Conservation (phyloP, 805 yeast genomes). For the Kodamaea nitidulidarum region DNA sequence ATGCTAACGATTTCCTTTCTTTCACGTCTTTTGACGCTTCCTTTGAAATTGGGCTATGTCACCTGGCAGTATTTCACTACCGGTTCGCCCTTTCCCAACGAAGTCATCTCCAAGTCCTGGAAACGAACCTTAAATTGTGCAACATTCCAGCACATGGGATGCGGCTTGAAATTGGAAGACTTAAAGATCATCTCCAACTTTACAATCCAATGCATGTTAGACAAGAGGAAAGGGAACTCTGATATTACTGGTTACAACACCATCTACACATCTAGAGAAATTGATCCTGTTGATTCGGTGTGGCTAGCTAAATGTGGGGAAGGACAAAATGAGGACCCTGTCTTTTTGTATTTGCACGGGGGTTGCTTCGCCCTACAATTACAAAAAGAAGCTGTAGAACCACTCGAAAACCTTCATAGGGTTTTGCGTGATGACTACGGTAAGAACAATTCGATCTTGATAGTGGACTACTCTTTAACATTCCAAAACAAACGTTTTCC, state of each 20-base stretch:
- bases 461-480: slow-evolving; percentile 11
- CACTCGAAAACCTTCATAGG: slow-evolving; percentile 8
- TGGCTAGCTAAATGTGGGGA: neutral
- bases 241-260: slow-evolving; percentile 1
- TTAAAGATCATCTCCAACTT: slow-evolving; percentile 2
- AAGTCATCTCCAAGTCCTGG: neutral
- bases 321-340: slow-evolving; percentile 2
- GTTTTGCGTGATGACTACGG: neutral
- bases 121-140: slow-evolving; percentile 3
- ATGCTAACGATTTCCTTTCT: slow-evolving; percentile 4
- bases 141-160: slow-evolving; percentile 2
- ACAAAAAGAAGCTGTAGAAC: slow-evolving; percentile 2
- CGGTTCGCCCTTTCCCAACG: slow-evolving; percentile 2
- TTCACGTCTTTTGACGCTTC: slow-evolving; percentile 3
- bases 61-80: slow-evolving; percentile 3
- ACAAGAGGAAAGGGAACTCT: neutral
- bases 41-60: neutral
- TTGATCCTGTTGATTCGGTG: slow-evolving; percentile 3
- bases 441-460: slow-evolving; percentile 7
- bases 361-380: slow-evolving; percentile 13
- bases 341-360: slow-evolving; percentile 11
- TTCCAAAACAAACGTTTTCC: slow-evolving; percentile 7
- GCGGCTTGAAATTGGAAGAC: neutral
- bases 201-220: neutral
- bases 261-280: neutral